phyloP scores from a whole-genome alignment of 345 rosid species.

The Corchorus olitorius region DNA sequence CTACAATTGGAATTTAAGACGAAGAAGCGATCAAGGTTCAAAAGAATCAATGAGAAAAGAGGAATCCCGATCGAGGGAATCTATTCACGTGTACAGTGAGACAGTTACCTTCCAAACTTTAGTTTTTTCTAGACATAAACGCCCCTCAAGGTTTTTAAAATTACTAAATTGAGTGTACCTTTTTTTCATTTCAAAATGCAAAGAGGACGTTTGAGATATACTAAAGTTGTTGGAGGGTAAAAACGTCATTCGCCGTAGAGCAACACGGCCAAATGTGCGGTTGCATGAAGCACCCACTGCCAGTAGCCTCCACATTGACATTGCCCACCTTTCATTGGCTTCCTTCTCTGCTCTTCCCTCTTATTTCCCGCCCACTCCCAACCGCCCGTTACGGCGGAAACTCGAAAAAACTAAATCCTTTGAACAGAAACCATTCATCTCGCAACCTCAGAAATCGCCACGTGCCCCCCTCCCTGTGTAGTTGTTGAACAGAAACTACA shows the following conservation, averaged over 20 bases:
- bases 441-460: background rate
- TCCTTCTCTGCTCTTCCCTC: background rate
- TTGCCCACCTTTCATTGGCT: slow-evolving; percentile 19
- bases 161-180: background rate
- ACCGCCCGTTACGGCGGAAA: background rate
- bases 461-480: background rate
- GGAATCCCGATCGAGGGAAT: slow-evolving; percentile 19
- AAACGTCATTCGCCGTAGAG: background rate
- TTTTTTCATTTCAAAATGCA: too few species aligned
- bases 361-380: slow-evolving; percentile 25
- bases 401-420: too few species aligned
- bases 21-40: background rate
- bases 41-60: background rate
- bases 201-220: background rate
- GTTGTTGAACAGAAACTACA: too few species aligned
- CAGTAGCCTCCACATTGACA: slow-evolving; percentile 48
- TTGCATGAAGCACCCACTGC: slow-evolving; percentile 44
- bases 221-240: background rate
- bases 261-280: slow-evolving; percentile 51
- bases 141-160: background rate
- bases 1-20: background rate
- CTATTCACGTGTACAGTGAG: slow-evolving; percentile 34
- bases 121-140: background rate
- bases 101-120: background rate
- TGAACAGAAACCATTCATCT: background rate